These are phyloP conservation scores for Hagleromyces aurorensis DNA, from an alignment of 805 yeast genomes.

Conservation along the genomic window DNA sequence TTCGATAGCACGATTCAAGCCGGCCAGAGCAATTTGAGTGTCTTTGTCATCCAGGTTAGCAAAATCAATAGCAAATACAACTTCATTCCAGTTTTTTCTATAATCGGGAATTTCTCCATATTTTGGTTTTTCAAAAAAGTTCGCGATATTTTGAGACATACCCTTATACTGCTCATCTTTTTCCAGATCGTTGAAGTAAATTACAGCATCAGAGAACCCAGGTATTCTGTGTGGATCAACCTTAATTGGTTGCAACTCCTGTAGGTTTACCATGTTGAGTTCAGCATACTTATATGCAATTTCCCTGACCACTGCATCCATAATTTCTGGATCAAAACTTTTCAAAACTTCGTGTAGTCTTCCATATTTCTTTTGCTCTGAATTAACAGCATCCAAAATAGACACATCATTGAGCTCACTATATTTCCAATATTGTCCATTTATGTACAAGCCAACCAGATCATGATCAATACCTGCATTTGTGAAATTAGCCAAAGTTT, in stretches of 20 bases:
- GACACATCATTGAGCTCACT: slow-evolving; percentile 18
- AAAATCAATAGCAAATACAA: slow-evolving; percentile 61
- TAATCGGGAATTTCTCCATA: slow-evolving; percentile 62
- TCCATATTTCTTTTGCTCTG: slow-evolving; percentile 15
- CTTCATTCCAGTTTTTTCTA: slow-evolving; percentile 66
- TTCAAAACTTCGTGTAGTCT: slow-evolving; percentile 9
- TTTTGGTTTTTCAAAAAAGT: slow-evolving; percentile 39
- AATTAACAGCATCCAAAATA: slow-evolving; percentile 14
- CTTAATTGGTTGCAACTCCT: slow-evolving; percentile 26
- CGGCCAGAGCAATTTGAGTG: slow-evolving; percentile 37
- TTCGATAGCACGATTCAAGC: slow-evolving; percentile 42
- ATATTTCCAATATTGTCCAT: slow-evolving; percentile 26
- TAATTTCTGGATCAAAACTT: slow-evolving; percentile 24
- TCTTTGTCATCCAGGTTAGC: slow-evolving; percentile 33
- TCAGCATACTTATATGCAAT: slow-evolving; percentile 18
- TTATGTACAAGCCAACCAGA: slow-evolving; percentile 27
- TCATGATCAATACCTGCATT: slow-evolving; percentile 26
- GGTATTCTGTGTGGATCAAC: slow-evolving; percentile 28
- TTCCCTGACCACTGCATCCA: slow-evolving; percentile 9
- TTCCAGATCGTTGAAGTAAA: slow-evolving; percentile 75
- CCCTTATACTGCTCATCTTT: slow-evolving; percentile 45
- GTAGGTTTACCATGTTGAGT: slow-evolving; percentile 18
- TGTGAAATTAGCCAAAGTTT: slow-evolving; percentile 11
- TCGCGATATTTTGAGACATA: slow-evolving; percentile 38
- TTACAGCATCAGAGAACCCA: slow-evolving; percentile 36